Evolutionary conservation across 1,284 basidiomycete genomes (phyloP), one percentile per base, ranked within the genome.

Genomic region (Vanrija sp.): DNA sequence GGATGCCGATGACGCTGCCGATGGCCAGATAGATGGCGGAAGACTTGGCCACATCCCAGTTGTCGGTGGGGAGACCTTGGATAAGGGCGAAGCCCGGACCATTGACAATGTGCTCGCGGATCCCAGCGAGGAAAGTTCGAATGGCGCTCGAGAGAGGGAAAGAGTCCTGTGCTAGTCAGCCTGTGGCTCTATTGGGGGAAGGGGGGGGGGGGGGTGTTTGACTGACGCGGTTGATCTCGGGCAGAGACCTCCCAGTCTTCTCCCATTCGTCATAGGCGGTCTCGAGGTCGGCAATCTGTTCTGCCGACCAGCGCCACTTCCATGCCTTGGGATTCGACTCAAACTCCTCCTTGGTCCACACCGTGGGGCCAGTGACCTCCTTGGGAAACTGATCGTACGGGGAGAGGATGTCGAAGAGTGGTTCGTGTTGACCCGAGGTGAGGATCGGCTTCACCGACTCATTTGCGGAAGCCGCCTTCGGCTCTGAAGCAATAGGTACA

Each of bases 21-120:
- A 78, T 64, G n/a, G 72, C 77, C 3, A 78, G 69, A 58, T 77
- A 79, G 49, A 76, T 73, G 15, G 76, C 73, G 1, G 74, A 67
- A 0, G 67, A 63, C 51, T 78, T 72, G 28, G 69, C 59, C 38
- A 77, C 68, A 3, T 66, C 53, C 76, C 76, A 78, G 12, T 68
- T 53, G 40, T 66, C 56, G 12, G 72, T 71, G 1, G 77, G 77
- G 9, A 78, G 67, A 1, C 77, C 76, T 59, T 78, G 69, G 67
- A 79, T 76, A 19, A 79, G 67, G 52, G 70, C 69, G 58, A 79
- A 78, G 12, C 78, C 77, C 21, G 68, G 65, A 18, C 71, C 71
- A 47, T 72, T 55, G 45, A 70, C 64, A 26, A 70, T 60, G 7
- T 61, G 54, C 21, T 69, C 59, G 19, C 72, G 56, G 38, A 71